These are phyloP conservation scores for Teratosphaeria pseudoeucalypti DNA, from an alignment of 2,329 filamentous ascomycete genomes.

Conservation along the genomic window DNA sequence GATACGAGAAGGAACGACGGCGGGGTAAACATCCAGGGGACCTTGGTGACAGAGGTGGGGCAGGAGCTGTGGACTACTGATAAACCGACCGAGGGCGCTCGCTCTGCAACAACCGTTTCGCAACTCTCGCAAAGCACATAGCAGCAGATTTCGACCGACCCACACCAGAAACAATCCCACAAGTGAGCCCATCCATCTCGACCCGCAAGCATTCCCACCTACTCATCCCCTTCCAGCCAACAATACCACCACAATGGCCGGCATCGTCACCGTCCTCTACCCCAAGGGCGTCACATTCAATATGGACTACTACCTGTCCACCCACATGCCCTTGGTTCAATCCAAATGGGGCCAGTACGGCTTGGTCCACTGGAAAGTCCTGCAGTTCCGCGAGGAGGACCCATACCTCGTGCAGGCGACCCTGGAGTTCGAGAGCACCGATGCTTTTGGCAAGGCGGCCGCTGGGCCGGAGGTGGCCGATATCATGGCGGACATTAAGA, in stretches of 20 bases:
- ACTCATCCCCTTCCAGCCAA: neutral
- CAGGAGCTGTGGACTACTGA: neutral
- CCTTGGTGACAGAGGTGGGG: neutral
- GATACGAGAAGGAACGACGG: neutral
- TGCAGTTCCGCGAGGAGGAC: conserved; percentile 21
- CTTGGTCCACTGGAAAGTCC: conserved; percentile 21
- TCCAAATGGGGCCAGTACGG: conserved; percentile 23
- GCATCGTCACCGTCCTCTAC: conserved; percentile 25
- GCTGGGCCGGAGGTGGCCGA: conserved; percentile 11
- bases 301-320: conserved; percentile 30
- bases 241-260: neutral
- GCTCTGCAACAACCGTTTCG: neutral
- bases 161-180: neutral
- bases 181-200: neutral
- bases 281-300: conserved; percentile 27
- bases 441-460: conserved; percentile 20
- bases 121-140: neutral
- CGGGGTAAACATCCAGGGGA: neutral
- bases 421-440: conserved; percentile 22
- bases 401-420: conserved; percentile 25
- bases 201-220: neutral
- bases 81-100: neutral
- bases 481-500: conserved; percentile 9
- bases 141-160: neutral
- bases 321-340: conserved; percentile 29